Percentiles rank a stretch among this genome's conserved stretches.
Evolutionary conservation across 352 stramenopile species (phyloP).

Genomic region (Globisporangium middletonii): DNA sequence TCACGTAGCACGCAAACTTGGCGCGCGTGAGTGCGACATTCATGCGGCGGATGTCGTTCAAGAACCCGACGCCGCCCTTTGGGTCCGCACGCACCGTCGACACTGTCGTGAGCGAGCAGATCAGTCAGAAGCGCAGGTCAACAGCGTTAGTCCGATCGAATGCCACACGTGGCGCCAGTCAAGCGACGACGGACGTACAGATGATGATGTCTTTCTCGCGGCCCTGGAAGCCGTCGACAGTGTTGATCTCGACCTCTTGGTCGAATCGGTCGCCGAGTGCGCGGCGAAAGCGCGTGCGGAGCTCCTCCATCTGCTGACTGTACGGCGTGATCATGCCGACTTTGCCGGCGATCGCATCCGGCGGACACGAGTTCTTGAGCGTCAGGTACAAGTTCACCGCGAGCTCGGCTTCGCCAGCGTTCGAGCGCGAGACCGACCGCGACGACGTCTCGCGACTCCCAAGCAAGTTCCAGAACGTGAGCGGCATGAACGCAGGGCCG

Average conservation of each 20-base stretch:
- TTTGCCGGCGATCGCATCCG: constrained; percentile 66
- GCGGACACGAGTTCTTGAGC: constrained; percentile 77
- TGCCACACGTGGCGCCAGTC: neutral
- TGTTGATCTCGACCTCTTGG: constrained; percentile 89
- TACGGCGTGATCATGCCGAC: constrained; percentile 89
- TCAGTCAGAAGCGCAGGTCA: constrained; percentile 1
- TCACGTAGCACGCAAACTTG: constrained; percentile 87
- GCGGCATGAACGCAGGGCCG: constrained; percentile 59
- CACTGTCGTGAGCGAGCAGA: constrained; percentile 32
- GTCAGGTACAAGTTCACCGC: constrained; percentile 86
- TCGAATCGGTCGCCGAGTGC: constrained; percentile 64
- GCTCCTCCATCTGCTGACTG: constrained; percentile 87
- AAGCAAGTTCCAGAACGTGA: constrained; percentile 86
- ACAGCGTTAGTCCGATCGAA: too few relatives aligned
- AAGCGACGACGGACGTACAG: constrained; percentile 31
- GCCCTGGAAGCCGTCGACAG: constrained; percentile 90
- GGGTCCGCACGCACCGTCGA: constrained; percentile 84
- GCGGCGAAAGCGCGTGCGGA: constrained; percentile 48
- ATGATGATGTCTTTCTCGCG: constrained; percentile 91
- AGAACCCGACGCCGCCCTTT: constrained; percentile 75
- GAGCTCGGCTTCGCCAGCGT: constrained; percentile 75
- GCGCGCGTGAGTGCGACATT: constrained; percentile 85
- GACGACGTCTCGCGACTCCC: constrained; percentile 64
- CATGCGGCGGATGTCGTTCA: constrained; percentile 88
- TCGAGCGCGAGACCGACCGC: constrained; percentile 76